A percentile compares a stretch with the other conserved stretches of the same genome.
Conservation (phyloP, 352 stramenopile species). For the Pythium utonaiense region DNA sequence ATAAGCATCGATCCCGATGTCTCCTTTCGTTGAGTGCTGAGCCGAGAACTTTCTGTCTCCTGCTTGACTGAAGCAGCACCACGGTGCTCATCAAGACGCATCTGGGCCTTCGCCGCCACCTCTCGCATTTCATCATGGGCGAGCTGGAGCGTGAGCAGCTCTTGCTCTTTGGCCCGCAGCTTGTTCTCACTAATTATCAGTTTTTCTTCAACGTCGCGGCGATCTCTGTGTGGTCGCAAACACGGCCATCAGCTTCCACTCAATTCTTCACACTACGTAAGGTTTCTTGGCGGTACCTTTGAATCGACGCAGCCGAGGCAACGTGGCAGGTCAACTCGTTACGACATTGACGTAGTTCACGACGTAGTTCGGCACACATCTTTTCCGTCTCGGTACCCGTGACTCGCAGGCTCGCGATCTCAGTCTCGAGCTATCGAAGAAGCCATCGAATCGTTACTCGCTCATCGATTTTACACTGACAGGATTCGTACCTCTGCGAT, state of each 20-base stretch:
- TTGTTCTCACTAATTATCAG: slow-evolving; percentile 36
- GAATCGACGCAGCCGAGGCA: slow-evolving; percentile 36
- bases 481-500: slow-evolving; percentile 28
- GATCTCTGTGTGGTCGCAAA: slow-evolving; percentile 32
- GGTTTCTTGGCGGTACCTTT: slow-evolving; percentile 42
- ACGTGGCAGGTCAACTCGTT: slow-evolving; percentile 52
- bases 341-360: slow-evolving; percentile 42
- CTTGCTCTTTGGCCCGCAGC: slow-evolving; percentile 34
- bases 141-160: slow-evolving; percentile 28
- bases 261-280: too few relatives aligned
- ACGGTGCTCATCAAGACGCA: slow-evolving; percentile 29
- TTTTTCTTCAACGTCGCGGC: slow-evolving; percentile 43
- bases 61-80: not conserved
- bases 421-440: slow-evolving; percentile 38
- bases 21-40: not conserved
- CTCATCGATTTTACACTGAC: too few relatives aligned
- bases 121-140: slow-evolving; percentile 39
- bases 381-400: slow-evolving; percentile 38
- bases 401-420: slow-evolving; percentile 41
- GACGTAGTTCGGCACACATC: slow-evolving; percentile 42
- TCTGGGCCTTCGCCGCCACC: slow-evolving; percentile 37
- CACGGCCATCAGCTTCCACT: too few relatives aligned
- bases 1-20: not conserved
- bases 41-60: not conserved
- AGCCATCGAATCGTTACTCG: too few relatives aligned